Conservation (phyloP, 805 yeast species). For the Cyberlindnera maritima region DNA sequence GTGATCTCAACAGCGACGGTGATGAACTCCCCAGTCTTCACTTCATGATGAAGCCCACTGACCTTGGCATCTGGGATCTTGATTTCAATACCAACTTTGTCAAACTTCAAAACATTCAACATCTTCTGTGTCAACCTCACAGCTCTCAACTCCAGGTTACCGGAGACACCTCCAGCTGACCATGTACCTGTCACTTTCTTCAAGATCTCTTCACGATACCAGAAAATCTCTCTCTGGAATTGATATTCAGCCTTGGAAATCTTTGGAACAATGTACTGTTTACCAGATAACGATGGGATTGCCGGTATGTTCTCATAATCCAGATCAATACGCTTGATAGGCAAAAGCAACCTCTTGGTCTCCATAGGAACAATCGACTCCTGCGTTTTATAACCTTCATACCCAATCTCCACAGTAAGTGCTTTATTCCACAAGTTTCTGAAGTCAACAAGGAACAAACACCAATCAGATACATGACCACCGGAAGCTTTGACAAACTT, state of each 20-base stretch:
- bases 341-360: constrained; percentile 64
- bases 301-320: constrained; percentile 43
- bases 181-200: constrained; percentile 63
- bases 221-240: constrained; percentile 63
- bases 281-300: constrained; percentile 69
- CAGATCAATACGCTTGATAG: constrained; percentile 55
- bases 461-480: constrained; percentile 42
- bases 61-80: constrained; percentile 14
- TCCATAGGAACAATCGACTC: constrained; percentile 40
- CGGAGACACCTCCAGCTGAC: constrained; percentile 48
- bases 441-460: constrained; percentile 68
- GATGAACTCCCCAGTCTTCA: constrained; percentile 48
- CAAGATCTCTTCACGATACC: constrained; percentile 74
- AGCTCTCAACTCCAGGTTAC: constrained; percentile 64
- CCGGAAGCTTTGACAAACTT: constrained; percentile 22
- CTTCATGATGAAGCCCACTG: constrained; percentile 31
- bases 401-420: constrained; percentile 35
- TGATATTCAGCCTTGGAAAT: constrained; percentile 54
- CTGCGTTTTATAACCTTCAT: constrained; percentile 26
- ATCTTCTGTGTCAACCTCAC: constrained; percentile 59
- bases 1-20: constrained; percentile 45
- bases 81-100: constrained; percentile 39
- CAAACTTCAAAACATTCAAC: constrained; percentile 52
- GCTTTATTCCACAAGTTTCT: constrained; percentile 77
- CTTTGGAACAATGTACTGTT: constrained; percentile 59